phyloP scores from a whole-genome alignment of 495 filamentous ascomycete genomes.

The Podospora sp. region DNA sequence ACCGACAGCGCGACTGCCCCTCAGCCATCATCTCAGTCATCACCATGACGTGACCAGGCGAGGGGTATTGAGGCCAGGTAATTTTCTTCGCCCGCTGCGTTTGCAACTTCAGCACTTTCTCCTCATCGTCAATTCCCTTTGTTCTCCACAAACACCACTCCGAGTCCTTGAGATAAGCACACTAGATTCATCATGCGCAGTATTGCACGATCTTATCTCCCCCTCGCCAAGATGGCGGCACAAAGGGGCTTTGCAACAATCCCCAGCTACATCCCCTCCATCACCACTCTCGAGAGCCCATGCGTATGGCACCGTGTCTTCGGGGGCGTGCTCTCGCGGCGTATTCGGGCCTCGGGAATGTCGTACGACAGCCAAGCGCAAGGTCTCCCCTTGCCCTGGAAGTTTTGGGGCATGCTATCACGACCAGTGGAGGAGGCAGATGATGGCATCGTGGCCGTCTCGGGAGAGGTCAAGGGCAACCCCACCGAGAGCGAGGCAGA shows the following conservation, averaged over 20 bases:
- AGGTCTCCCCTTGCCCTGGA: background rate
- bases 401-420: slow-evolving; percentile 1
- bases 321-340: background rate
- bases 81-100: too few species aligned
- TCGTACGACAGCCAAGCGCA: background rate
- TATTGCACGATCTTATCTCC: background rate
- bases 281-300: background rate
- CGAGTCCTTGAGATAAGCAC: background rate
- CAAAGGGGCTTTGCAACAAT: background rate
- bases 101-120: too few species aligned
- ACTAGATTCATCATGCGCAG: background rate
- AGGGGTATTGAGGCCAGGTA: background rate
- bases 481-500: slow-evolving; percentile 36
- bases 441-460: slow-evolving; percentile 13
- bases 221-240: background rate
- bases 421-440: background rate
- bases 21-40: background rate
- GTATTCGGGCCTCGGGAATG: background rate
- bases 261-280: background rate
- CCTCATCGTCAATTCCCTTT: too few species aligned
- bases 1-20: background rate
- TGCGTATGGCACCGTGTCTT: background rate
- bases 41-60: background rate
- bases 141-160: background rate
- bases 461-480: slow-evolving; percentile 32